Base-by-base conservation (phyloP, 352 stramenopile genomes). In the Globisporangium nodosum region DNA sequence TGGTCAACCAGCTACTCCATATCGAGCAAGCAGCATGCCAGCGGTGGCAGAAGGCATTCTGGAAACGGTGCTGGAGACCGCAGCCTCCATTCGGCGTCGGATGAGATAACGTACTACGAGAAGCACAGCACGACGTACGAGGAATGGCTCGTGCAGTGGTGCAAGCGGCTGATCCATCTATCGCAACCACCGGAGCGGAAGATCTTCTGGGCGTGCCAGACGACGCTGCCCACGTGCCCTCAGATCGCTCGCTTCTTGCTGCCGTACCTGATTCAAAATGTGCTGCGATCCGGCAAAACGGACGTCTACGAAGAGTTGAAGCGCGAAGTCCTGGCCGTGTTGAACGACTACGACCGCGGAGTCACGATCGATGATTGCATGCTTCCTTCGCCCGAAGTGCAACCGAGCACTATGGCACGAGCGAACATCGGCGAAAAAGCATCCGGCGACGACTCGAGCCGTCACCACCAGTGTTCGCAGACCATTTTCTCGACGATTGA, bases 1-100 rank as follows among this genome's bases (percentile, higher is more conserved):
- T 97, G 87, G 88, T 88, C 81, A 45, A 94, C 87, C 30, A 87
- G 90, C 42, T 97, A 97, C 61, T 65, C 61, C 3, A 40, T 92
- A 12, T 65, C 52, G 47, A 64, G 56, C 33, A 48, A 60, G 61
- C 59, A 57, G 3, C 48, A 18, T 55, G 56, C 11, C 31, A 60
- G 56, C 16, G 57, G 58, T 30, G 59, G 64, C 13, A 56, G 53
- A 7, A 56, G 58, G 31, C 59, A 53, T 31, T 59, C 48, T 45
- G 63, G 60, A n/a, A 24, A 49, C 8, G 30, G n/a, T 51, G 66
- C 56, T 46, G 53, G 58, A 40, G 71, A 74, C 48, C 58, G 40
- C 52, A 64, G 55, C 30, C 16, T 65, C 15, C 64, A 65, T 49
- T 49, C 54, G 58, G 58, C 33, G 7, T 52, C 51, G 18, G 72